A percentile compares a stretch with the other conserved stretches of the same genome.
Evolutionary conservation across 768 basidiomycete species (phyloP).

Genomic region (Mrakia hoshinonis): DNA sequence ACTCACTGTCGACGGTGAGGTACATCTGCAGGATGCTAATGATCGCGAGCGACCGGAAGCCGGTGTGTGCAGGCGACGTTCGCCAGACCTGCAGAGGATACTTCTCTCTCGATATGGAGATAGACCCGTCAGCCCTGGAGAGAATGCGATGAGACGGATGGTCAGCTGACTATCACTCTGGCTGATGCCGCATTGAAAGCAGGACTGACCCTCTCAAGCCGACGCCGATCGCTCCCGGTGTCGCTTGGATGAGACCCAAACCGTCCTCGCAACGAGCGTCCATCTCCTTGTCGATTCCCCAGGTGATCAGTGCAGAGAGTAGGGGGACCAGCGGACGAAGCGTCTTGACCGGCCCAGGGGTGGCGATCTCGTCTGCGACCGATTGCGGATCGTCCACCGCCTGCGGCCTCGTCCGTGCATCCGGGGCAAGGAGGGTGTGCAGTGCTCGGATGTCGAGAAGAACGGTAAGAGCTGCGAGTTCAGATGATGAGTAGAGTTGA

Average conservation of each 20-base stretch:
- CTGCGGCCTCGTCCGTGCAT: not conserved
- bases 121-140: conserved; percentile 38
- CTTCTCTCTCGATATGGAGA: not conserved
- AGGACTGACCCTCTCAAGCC: conserved; percentile 19
- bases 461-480: not conserved
- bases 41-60: conserved; percentile 60
- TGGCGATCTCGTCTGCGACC: not conserved
- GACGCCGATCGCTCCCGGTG: not conserved
- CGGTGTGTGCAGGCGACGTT: conserved; percentile 62
- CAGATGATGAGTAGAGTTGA: too few relatives aligned
- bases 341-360: conserved; percentile 35
- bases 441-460: conserved; percentile 17
- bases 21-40: conserved; percentile 60
- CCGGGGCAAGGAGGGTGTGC: not conserved
- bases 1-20: conserved; percentile 61
- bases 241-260: conserved; percentile 38
- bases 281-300: conserved; percentile 59
- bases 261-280: conserved; percentile 59
- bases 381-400: not conserved
- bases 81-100: conserved; percentile 52
- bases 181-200: not conserved
- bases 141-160: conserved; percentile 35
- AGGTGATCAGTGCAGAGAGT: conserved; percentile 59
- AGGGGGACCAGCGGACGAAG: conserved; percentile 54
- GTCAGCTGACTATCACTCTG: not conserved